A percentile compares a stretch with the other conserved stretches of the same genome.
Conservation (phyloP, 176 grass and related monocot species). For the Ensete ventricosum region DNA sequence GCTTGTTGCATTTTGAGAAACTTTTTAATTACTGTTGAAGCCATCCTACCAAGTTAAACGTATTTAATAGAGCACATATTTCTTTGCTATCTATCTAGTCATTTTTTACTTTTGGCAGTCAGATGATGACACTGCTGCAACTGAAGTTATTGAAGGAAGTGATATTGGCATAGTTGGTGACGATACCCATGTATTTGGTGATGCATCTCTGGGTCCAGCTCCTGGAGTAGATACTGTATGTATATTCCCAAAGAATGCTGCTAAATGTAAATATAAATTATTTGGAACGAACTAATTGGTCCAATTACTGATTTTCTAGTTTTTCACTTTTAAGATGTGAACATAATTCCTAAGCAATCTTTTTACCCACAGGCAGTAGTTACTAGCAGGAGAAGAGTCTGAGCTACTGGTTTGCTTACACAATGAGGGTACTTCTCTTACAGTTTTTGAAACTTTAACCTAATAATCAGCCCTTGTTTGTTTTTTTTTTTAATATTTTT, state of each 20-base stretch:
- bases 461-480: too few relatives aligned
- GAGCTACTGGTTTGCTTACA: slow-evolving; percentile 85
- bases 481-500: neutral
- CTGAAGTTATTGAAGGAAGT: slow-evolving; percentile 77
- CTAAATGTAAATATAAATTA: slow-evolving; percentile 48
- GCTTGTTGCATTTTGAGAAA: too few relatives aligned
- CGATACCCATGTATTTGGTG: slow-evolving; percentile 64
- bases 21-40: neutral
- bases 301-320: neutral
- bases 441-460: neutral
- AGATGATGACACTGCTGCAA: slow-evolving; percentile 65
- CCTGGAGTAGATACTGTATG: slow-evolving; percentile 71
- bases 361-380: slow-evolving; percentile 50
- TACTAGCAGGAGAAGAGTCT: slow-evolving; percentile 68
- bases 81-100: neutral
- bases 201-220: slow-evolving; percentile 52
- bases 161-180: slow-evolving; percentile 81
- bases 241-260: slow-evolving; percentile 87
- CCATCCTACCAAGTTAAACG: neutral
- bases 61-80: neutral
- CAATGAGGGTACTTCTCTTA: slow-evolving; percentile 53
- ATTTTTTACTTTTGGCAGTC: slow-evolving; percentile 30
- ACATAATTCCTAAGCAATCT: slow-evolving; percentile 3
- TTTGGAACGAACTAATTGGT: neutral
- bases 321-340: neutral